phyloP scores from a whole-genome alignment of 441 rosid species.

The Capsella rubella region DNA sequence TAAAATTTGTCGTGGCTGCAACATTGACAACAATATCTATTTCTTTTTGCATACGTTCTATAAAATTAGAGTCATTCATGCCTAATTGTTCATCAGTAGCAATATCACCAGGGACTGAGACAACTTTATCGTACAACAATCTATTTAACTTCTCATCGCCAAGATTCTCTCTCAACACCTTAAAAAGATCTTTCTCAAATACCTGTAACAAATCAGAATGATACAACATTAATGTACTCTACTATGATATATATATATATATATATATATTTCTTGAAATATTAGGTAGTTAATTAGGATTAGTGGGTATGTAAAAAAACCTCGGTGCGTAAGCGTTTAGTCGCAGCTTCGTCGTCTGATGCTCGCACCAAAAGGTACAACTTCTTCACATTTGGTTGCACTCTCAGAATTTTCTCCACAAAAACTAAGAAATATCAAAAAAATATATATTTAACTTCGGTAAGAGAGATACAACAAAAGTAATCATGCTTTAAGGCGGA shows the following conservation, averaged over 20 bases:
- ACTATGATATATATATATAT: too few relatives aligned
- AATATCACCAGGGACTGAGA: conserved; percentile 73
- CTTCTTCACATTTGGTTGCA: too few relatives aligned
- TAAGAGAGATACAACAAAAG: neutral
- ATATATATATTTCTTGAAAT: neutral
- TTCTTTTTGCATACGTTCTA: conserved; percentile 55
- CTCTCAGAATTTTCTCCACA: too few relatives aligned
- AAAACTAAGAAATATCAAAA: too few relatives aligned
- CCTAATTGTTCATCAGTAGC: conserved; percentile 57
- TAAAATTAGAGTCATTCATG: conserved; percentile 49
- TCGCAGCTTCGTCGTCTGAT: too few relatives aligned
- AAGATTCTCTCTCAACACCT: conserved; percentile 55
- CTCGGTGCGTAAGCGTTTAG: too few relatives aligned
- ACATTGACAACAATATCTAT: conserved; percentile 54
- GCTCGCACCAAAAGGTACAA: too few relatives aligned
- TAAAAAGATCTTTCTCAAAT: conserved; percentile 63
- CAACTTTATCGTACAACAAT: conserved; percentile 61
- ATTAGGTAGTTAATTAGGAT: neutral
- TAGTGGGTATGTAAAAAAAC: too few relatives aligned
- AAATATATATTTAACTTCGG: too few relatives aligned
- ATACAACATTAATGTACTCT: neutral
- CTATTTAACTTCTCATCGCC: conserved; percentile 53
- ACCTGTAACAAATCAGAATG: conserved; percentile 45
- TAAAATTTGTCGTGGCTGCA: conserved; percentile 42
- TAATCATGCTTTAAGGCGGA: neutral